Base-by-base conservation (phyloP, 768 basidiomycete species). In the Lactifluus subvellereus region DNA sequence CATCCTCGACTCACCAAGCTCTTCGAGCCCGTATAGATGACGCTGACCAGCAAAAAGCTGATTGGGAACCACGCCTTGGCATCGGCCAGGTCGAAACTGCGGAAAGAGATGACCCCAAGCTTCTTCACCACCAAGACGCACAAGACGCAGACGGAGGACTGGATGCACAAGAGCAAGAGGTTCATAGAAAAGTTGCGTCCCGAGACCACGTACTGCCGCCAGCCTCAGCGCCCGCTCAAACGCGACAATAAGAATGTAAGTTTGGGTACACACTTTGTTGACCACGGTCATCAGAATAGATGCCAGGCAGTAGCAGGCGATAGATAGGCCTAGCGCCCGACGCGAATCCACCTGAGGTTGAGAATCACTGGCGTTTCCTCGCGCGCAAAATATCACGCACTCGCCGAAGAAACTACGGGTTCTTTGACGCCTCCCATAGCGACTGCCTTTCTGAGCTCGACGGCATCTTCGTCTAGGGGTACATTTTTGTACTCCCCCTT, bases 11-110 rank as follows among this genome's bases (percentile, higher is more conserved):
- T 75, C 67, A 95, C 96, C 73, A 99, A 78, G 72, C 91, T 93
- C 76, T 99, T 99, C 27, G 92, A 94, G 4, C 97, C 97, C 0
- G 97, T 98, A 74, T 99, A 99, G 71, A 99, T 98, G 53, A 98
- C 96, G 57, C 81, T 82, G 54, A 98, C 97, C 49, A 98, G 85
- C 66, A 95, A 77, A 68, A 88, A 87, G 68, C 93, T 95, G 70
- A 99, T 89, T 14, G 95, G 95, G 74, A 95, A 91, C 97, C 97
- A 99, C 50, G 80, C 77, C 72, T 88, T 94, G 33, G 94, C 94
- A 69, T 97, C 94, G 68, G 85, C 79, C 67, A 76, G 73, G 73
- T 93, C 87, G 70, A 94, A 94, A 65, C 84, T 80, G 59, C 94
- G 83, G 77, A 98, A 92, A 13, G 87, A 86, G 68, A 96, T 91